Base-by-base conservation (phyloP, 495 filamentous ascomycete species). In the Trichocladium uniseriatum region DNA sequence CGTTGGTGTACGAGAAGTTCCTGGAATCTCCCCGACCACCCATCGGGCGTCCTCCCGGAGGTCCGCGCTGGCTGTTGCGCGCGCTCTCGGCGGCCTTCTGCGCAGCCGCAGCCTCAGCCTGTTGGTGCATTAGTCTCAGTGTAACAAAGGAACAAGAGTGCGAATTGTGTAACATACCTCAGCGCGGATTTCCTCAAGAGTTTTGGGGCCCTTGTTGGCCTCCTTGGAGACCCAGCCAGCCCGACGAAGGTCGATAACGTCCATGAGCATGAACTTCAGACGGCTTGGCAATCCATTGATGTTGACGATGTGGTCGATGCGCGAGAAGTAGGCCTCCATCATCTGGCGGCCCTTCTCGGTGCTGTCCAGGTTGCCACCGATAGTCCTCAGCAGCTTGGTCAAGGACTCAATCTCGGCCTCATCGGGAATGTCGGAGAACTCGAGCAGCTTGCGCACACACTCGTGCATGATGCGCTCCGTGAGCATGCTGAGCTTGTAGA, bases 401-500 rank as follows among this genome's bases (percentile, higher is more conserved):
- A 99, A 80, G 59, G 84, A 90, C 76, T 99, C 92, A 16, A 97
- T 84, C 59, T 95, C 91, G 20, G 89, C 86, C 67, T 97, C 92
- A 58, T 99, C 92, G 15, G 92, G 92, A 52, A 87, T 67, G 49
- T 89, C 94, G 57, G 90, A 81, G 67, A 94, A 96, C 67, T 99
- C 91, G 45, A 97, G 87, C 45, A 97, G 75, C 69, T 95, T 95
- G 74, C 86, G 82, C 11, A 97, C 87, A 77, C 92, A 99, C 71
- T 96, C 89, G 72, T 97, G 94, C 92, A 99, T 98, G 72, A 98
- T 97, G 68, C 89, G 87, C 64, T 95, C 86, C 40, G 92, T 99
- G 68, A 99, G 78, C 92, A 99, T 99, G 58, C 83, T 80, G 52
- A 98, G 80, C 75, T 97, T 97, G 80, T 92, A 98, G 32, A 98